phyloP scores from a whole-genome alignment of 768 basidiomycete species.

The Lentinula aciculospora region DNA sequence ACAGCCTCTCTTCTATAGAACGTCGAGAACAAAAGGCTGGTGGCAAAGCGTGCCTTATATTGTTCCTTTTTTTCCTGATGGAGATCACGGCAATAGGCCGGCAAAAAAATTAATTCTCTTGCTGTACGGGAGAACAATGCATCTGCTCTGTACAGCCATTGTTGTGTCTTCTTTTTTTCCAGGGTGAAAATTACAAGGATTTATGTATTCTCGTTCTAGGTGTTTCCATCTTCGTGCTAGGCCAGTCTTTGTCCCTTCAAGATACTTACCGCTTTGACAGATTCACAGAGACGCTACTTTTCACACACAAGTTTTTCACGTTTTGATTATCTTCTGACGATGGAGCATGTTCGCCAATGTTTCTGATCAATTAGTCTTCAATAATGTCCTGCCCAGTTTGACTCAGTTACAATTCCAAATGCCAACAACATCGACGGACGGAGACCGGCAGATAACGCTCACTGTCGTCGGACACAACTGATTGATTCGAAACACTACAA shows the following conservation, averaged over 20 bases:
- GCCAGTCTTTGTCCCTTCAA: not conserved
- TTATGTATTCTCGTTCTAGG: no score
- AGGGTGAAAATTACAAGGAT: not conserved
- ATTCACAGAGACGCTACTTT: not conserved
- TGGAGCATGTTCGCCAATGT: not conserved
- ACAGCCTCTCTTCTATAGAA: not conserved
- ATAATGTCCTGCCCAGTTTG: not conserved
- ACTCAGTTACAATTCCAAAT: not conserved
- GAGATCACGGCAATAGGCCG: not conserved
- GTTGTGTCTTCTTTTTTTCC: not conserved
- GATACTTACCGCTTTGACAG: not conserved
- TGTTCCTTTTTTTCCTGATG: not conserved
- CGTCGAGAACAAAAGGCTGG: no score
- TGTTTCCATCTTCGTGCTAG: no score
- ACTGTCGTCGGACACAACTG: not conserved
- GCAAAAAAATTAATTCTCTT: not conserved
- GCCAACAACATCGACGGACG: not conserved
- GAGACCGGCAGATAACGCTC: not conserved
- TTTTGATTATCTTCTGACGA: not conserved
- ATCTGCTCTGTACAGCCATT: not conserved
- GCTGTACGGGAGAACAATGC: not conserved
- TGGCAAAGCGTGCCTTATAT: not conserved
- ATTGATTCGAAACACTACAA: not conserved
- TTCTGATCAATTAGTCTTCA: not conserved
- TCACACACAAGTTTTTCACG: not conserved